Base-by-base conservation (phyloP, 345 rosid species). In the Nephelium lappaceum region DNA sequence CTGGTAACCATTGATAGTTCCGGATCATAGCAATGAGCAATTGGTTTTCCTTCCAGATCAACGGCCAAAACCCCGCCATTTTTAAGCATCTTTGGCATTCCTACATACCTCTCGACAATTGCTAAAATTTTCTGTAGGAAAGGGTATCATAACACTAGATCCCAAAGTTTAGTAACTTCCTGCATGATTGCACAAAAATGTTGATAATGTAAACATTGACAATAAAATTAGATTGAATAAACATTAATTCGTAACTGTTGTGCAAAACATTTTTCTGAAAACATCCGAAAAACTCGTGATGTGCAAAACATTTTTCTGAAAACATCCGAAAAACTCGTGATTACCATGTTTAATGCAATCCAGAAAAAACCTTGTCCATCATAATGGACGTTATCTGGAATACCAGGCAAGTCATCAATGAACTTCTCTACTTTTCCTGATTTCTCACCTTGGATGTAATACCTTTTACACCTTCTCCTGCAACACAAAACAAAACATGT, bases 321-420 rank as follows among this genome's bases (percentile, higher is more conserved):
- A 49, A 49, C 36, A 18, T 31, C 36, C 36, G 36, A 14, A 31
- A 31, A 31, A 31, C 36, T 18, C 5, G 18, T 11, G 8, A 21
- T 43, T 87, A 93, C 98, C 87, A 75, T 7, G 49, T 81, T 72
- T 27, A 88, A 1, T 2, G 89, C 98, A 72, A 92, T 88, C 95
- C 95, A 93, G 74, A 84, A 88, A 68, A 88, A 88, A 5, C 94
- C 95, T 8, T 88, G 76, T 47, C 90, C 91, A 21, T 91, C 89
- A 43, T 88, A 87, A 58, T 79, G 90, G 42, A 93, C 85, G 81
- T 92, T 94, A 84, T 93, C 98, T 4, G 97, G 97, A 57, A 82
- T 5, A 9, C 97, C 94, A 0, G 94, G 91, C 83, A 92, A 75
- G 43, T 80, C 62, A 36, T 85, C 83, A 8, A 86, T 65, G 27